Conservation (phyloP, 306 rosid species). For the Phaseolus lunatus region DNA sequence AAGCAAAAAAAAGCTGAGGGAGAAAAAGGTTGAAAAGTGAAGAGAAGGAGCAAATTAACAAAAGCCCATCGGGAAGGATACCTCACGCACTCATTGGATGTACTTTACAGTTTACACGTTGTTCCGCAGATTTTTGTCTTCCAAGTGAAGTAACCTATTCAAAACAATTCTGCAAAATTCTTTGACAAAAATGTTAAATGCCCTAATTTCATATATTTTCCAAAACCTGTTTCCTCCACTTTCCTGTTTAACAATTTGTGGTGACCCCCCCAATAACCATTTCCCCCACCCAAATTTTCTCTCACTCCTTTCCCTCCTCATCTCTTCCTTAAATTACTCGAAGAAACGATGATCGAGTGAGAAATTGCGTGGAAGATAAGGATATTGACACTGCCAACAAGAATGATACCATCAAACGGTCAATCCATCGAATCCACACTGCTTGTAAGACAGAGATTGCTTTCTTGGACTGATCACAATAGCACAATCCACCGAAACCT, state of each 20-base stretch:
- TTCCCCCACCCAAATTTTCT: constrained; percentile 37
- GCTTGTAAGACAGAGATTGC: constrained; percentile 86
- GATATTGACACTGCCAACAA: constrained; percentile 28
- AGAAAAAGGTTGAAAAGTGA: constrained; percentile 3
- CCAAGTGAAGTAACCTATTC: constrained; percentile 48
- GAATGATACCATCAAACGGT: constrained; percentile 59
- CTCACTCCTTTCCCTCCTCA: constrained; percentile 19
- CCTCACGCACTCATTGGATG: constrained; percentile 44
- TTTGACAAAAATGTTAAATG: not conserved
- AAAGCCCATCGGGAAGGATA: constrained; percentile 26
- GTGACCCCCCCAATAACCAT: constrained; percentile 29
- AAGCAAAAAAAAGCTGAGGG: constrained; percentile 28
- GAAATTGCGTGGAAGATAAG: constrained; percentile 29
- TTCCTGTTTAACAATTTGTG: constrained; percentile 40
- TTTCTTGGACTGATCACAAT: constrained; percentile 95
- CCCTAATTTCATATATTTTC: constrained; percentile 18
- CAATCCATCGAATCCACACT: constrained; percentile 94
- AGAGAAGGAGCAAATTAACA: not conserved
- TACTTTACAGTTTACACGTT: constrained; percentile 48
- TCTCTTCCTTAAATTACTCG: constrained; percentile 42
- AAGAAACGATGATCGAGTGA: constrained; percentile 46
- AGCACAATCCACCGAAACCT: constrained; percentile 98
- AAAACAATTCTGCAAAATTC: constrained; percentile 41
- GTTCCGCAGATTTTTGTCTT: constrained; percentile 41
- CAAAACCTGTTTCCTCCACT: constrained; percentile 39